A percentile compares a stretch with the other conserved stretches of the same genome.
Conservation (phyloP, 108 stramenopile species). For the Nannochloropsis salina region DNA sequence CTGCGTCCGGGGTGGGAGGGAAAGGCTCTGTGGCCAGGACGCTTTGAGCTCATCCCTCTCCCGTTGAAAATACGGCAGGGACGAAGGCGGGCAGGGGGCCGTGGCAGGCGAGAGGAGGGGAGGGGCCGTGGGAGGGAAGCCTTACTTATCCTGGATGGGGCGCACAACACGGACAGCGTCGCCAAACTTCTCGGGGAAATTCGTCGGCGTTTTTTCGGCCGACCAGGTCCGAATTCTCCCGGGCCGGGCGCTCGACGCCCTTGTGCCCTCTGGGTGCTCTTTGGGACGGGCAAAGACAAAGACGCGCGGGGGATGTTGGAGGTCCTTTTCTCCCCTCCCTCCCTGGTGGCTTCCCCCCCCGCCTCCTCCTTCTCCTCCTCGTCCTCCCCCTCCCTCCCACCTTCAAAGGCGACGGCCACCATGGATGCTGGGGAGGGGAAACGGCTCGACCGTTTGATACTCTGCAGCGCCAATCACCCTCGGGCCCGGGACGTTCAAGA, state of each 20-base stretch:
- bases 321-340: conserved; percentile 1
- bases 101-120: not conserved
- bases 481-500: not conserved
- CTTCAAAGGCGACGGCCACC: too few relatives aligned
- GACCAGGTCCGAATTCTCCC: too few relatives aligned
- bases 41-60: not conserved
- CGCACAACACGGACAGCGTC: not conserved
- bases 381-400: too few relatives aligned
- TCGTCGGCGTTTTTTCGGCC: not conserved
- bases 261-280: not conserved
- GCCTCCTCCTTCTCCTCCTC: not conserved
- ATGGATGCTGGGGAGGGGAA: too few relatives aligned
- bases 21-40: not conserved
- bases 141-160: not conserved
- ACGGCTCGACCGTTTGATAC: not conserved
- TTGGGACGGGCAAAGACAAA: conserved; percentile 13
- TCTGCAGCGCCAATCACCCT: not conserved
- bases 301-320: not conserved
- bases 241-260: not conserved
- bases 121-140: not conserved
- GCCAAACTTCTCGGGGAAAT: not conserved
- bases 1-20: not conserved
- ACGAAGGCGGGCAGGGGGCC: not conserved
- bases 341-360: not conserved
- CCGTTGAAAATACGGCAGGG: too few relatives aligned